Evolutionary conservation across 768 basidiomycete species (phyloP).

Genomic region (Naganishia antarctica): DNA sequence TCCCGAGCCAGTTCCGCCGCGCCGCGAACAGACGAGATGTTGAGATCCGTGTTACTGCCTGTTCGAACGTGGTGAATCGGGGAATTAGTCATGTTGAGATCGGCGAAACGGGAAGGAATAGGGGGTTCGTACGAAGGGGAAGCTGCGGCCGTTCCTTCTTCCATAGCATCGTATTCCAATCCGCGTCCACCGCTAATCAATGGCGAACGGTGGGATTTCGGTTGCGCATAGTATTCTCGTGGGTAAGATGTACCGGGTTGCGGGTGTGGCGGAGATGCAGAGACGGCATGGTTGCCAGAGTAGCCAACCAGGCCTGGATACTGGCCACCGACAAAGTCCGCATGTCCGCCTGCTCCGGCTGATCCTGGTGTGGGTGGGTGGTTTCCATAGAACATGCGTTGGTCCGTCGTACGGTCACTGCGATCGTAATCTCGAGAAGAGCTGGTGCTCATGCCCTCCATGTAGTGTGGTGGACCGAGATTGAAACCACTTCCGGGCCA

Average conservation of each 20-base stretch:
- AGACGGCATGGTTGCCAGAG: not conserved
- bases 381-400: constrained; percentile 10
- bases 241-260: not conserved
- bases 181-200: constrained; percentile 16
- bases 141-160: not conserved
- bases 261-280: constrained; percentile 4
- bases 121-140: not conserved
- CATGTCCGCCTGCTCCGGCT: constrained; percentile 4
- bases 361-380: constrained; percentile 15
- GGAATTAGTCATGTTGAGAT: not conserved
- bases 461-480: constrained; percentile 2
- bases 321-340: not conserved
- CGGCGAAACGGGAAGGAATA: not conserved
- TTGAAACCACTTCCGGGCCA: constrained; percentile 13
- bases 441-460: constrained; percentile 15
- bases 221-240: constrained; percentile 11
- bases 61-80: not conserved
- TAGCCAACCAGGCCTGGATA: constrained; percentile 1
- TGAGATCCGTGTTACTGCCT: not conserved
- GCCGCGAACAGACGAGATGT: not conserved
- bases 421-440: constrained; percentile 19
- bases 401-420: constrained; percentile 19
- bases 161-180: constrained; percentile 9
- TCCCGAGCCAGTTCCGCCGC: not conserved
- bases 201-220: constrained; percentile 2